Evolutionary conservation across 306 rosid species (phyloP), one percentile per base, ranked within the genome.

Genomic region (Canavalia gladiata): DNA sequence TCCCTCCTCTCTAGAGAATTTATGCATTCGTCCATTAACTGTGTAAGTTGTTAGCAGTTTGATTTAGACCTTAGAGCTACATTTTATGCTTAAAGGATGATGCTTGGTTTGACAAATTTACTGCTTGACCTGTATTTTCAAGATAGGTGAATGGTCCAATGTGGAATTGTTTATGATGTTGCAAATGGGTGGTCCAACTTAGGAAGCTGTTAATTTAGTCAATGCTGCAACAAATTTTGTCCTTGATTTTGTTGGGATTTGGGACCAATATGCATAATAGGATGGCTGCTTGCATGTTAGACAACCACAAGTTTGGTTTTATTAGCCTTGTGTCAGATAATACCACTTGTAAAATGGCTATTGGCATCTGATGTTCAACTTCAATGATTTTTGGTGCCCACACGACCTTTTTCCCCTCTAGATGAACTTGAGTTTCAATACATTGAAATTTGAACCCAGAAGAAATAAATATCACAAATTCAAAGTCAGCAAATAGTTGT

Each of bases 41-140:
- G 43, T 80, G 42, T 41, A 37, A 59, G 42, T 42, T 68, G 58
- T 68, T 37, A 42, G 51, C 29, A 56, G 69, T 45, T 62, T 43
- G 79, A 58, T 52, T 0, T 52, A 56, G n/a, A 75, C 56, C 45
- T 51, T 59, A 25, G 78, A 28, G 11, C 25, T 82, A 45, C 74
- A 45, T 45, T 43, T 50, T 56, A 41, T 74, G 76, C 35, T 33
- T 45, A 33, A 18, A 28, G n/a, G 57, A 67, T 49, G 65, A 43
- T 75, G 33, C 18, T 28, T 29, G 41, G 47, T 13, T 75, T 75
- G 72, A 6, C 5, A 2, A 65, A 11, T 55, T 55, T 55, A 0
- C 43, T 66, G 60, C 25, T 29, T 51, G 4, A 39, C 42, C 34
- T 64, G 8, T 11, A 81, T 18, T 34, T 6, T 66, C n/a, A 31